Evolutionary conservation across 306 rosid genomes (phyloP), one percentile per base, ranked within the genome.

Genomic region (Vicia sativa): DNA sequence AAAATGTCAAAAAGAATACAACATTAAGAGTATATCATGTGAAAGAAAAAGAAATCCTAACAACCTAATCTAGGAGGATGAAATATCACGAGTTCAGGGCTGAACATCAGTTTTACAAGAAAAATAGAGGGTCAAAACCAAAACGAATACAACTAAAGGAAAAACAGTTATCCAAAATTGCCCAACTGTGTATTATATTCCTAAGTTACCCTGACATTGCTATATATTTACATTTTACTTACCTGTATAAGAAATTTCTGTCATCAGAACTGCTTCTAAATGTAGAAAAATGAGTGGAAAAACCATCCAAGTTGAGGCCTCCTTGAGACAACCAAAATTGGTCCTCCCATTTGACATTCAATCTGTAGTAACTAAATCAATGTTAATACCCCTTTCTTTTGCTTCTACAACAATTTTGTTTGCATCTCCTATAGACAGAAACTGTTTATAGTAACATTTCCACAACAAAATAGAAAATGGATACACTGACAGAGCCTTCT

Each of bases 401-500:
- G 88, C 96, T 65, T 80, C 92, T 76, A 83, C 82, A 71, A 82
- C 35, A 57, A 81, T 82, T 76, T 70, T 60, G 14, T 80, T 67
- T 13, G 65, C 72, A 52, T 81, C 80, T 44, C 86, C 98, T 11
- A 45, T 52, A 63, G 63, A 56, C 80, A 11, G 70, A 31, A 68
- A 43, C 35, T 78, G 77, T 52, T 65, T 67, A 54, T 48, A 74
- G 81, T 75, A 85, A 53, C 77, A 86, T 59, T 79, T 80, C 98
- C 93, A 88, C 82, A 93, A 58, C 80, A 74, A 77, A 1, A 85
- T 52, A 57, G 97, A 90, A 60, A 90, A 90, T 10, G 98, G 96
- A 78, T 90, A 90, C 55, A 83, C 93, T 1, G 80, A 73, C 49
- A 93, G 61, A 44, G 91, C 98, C 74, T 80, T 77, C 64, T 72